Conservation (phyloP, 78 protist genomes). For the Cyanophora paradoxa region DNA sequence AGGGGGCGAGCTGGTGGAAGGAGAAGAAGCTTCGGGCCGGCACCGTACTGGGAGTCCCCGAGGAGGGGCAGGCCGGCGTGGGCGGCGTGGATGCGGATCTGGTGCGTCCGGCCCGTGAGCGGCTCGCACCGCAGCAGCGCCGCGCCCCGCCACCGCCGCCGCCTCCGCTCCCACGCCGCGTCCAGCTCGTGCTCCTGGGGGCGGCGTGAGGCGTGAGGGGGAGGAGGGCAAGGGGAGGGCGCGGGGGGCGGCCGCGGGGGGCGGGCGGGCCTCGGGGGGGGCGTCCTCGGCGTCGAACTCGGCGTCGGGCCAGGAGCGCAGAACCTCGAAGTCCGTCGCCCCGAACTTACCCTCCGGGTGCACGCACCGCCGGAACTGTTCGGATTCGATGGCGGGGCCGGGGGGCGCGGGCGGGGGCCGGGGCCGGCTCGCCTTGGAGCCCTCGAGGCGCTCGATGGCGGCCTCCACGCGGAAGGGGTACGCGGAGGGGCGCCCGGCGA, state of each 20-base stretch:
- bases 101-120: conserved; percentile 21
- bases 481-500: background rate
- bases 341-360: background rate
- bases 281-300: background rate
- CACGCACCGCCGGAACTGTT: too few relatives aligned
- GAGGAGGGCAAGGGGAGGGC: too few relatives aligned
- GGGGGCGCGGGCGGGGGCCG: too few relatives aligned
- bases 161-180: background rate
- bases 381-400: too few relatives aligned
- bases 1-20: too few relatives aligned
- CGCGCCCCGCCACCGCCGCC: too few relatives aligned
- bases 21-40: background rate
- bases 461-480: too few relatives aligned
- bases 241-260: too few relatives aligned
- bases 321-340: background rate
- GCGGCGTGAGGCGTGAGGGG: background rate
- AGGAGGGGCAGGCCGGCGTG: background rate
- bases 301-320: background rate
- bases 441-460: too few relatives aligned
- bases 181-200: background rate
- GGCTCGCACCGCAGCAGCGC: background rate
- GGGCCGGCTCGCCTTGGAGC: too few relatives aligned
- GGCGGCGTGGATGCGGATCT: conserved; percentile 14
- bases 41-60: conserved; percentile 13
- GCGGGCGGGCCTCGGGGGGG: too few relatives aligned